Evolutionary conservation across 2,329 filamentous ascomycete species (phyloP).

Genomic region (Beauveria sp.): DNA sequence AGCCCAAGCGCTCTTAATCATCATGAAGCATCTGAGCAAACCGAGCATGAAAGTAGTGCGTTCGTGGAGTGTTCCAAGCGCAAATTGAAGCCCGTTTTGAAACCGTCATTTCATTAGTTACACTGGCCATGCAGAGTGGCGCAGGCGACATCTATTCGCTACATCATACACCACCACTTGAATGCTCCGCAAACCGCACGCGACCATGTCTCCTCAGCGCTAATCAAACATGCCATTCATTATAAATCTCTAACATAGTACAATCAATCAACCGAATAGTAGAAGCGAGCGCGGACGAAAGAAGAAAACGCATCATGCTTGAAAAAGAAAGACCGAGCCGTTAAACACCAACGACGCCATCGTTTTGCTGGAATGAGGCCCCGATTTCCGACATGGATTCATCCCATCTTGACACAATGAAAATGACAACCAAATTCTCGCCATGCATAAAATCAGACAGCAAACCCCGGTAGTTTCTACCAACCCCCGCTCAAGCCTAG

Average conservation of each 20-base stretch:
- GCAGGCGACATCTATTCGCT: background rate
- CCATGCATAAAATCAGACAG: slow-evolving; percentile 5
- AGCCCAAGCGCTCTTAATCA: background rate
- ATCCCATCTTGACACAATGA: slow-evolving; percentile 12
- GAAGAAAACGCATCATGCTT: slow-evolving; percentile 3
- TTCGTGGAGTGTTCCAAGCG: background rate
- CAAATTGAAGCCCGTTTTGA: background rate
- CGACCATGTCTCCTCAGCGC: background rate
- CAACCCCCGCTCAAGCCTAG: slow-evolving; percentile 20
- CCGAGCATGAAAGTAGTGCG: background rate
- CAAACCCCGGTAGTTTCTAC: background rate
- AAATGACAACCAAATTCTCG: slow-evolving; percentile 14
- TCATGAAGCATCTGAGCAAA: background rate
- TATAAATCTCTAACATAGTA: slow-evolving; percentile 12
- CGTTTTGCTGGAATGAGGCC: slow-evolving; percentile 6
- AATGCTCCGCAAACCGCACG: background rate
- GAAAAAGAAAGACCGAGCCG: slow-evolving; percentile 11
- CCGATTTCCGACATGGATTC: slow-evolving; percentile 8
- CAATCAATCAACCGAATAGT: slow-evolving; percentile 9
- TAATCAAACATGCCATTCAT: slow-evolving; percentile 8
- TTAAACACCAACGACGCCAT: slow-evolving; percentile 15
- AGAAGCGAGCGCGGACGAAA: background rate
- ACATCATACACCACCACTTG: background rate
- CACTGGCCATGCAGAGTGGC: background rate
- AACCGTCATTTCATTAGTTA: background rate